A percentile compares a stretch with the other conserved stretches of the same genome.
These are phyloP conservation scores for Phytophthora multivora DNA, from an alignment of 352 stramenopile species.

Conservation along the genomic window DNA sequence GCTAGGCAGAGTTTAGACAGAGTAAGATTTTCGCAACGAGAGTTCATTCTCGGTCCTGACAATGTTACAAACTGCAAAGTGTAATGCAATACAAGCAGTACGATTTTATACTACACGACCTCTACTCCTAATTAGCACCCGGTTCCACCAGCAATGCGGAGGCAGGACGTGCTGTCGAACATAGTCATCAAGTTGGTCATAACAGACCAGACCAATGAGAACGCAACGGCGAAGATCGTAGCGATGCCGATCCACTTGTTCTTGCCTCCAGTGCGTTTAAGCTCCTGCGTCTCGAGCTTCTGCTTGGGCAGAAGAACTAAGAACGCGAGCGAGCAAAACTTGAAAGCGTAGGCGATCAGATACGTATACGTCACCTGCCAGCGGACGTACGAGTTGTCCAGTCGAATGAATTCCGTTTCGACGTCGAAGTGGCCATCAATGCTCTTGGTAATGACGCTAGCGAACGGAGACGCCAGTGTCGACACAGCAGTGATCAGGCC, in stretches of 20 bases:
- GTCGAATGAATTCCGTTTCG: conserved; percentile 21
- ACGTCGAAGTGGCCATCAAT: conserved; percentile 34
- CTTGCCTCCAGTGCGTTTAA: conserved; percentile 29
- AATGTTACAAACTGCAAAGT: too few relatives aligned
- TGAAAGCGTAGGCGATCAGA: conserved; percentile 37
- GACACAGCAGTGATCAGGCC: conserved; percentile 39
- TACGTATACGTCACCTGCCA: conserved; percentile 41
- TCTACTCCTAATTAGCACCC: conserved; percentile 24
- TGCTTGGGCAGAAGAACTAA: conserved; percentile 35
- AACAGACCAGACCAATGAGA: conserved; percentile 28
- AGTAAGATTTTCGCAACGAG: too few relatives aligned
- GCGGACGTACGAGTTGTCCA: conserved; percentile 35
- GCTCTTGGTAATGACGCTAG: conserved; percentile 33
- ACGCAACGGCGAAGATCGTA: conserved; percentile 25
- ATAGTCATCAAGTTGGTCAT: conserved; percentile 48
- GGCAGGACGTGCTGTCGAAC: conserved; percentile 33
- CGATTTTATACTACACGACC: too few relatives aligned
- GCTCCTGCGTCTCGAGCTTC: conserved; percentile 28
- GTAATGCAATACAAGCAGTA: too few relatives aligned
- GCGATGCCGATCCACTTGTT: conserved; percentile 32
- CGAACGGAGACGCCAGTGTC: conserved; percentile 36
- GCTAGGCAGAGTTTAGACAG: too few relatives aligned
- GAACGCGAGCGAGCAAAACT: conserved; percentile 32
- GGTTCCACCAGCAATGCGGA: conserved; percentile 37
- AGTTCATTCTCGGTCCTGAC: too few relatives aligned